phyloP scores from a whole-genome alignment of 106 monocot genomes.

The Alisma plantagoaquatica region DNA sequence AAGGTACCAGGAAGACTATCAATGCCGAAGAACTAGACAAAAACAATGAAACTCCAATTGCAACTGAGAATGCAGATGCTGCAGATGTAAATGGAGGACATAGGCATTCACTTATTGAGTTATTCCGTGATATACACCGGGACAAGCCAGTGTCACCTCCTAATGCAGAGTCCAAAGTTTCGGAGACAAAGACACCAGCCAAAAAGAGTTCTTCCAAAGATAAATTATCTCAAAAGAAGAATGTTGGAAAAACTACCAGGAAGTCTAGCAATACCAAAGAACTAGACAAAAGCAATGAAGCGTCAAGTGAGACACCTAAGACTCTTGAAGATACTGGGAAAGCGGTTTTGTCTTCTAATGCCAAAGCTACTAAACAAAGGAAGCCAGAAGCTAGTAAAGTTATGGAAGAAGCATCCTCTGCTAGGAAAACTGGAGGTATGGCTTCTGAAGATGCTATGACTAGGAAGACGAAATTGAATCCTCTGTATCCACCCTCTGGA shows the following conservation, averaged over 20 bases:
- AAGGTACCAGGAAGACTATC: slow-evolving; percentile 14
- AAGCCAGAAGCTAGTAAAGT: slow-evolving; percentile 27
- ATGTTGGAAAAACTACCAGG: slow-evolving; percentile 9
- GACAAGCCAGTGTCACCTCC: slow-evolving; percentile 15
- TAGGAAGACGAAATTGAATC: slow-evolving; percentile 18
- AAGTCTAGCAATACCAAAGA: slow-evolving; percentile 6
- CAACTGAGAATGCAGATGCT: slow-evolving; percentile 12
- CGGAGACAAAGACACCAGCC: not conserved
- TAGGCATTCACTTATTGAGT: slow-evolving; percentile 8
- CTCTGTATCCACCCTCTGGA: slow-evolving; percentile 77
- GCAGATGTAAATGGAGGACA: slow-evolving; percentile 9
- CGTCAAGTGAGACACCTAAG: slow-evolving; percentile 22
- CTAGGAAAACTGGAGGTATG: not conserved
- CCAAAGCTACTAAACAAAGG: slow-evolving; percentile 17
- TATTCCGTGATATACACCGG: slow-evolving; percentile 22
- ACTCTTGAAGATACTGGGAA: no score
- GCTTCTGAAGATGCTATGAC: slow-evolving; percentile 6
- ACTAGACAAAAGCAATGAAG: slow-evolving; percentile 16
- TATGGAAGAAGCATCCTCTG: slow-evolving; percentile 11
- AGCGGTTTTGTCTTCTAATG: slow-evolving; percentile 5
- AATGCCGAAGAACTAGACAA: slow-evolving; percentile 11
- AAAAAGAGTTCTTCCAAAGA: slow-evolving; percentile 9
- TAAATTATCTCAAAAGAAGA: slow-evolving; percentile 21
- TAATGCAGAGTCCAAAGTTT: slow-evolving; percentile 18
- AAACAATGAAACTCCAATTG: slow-evolving; percentile 15